Evolutionary conservation across 2,329 filamentous ascomycete genomes (phyloP).

Genomic region (Hypomyces rosellus): DNA sequence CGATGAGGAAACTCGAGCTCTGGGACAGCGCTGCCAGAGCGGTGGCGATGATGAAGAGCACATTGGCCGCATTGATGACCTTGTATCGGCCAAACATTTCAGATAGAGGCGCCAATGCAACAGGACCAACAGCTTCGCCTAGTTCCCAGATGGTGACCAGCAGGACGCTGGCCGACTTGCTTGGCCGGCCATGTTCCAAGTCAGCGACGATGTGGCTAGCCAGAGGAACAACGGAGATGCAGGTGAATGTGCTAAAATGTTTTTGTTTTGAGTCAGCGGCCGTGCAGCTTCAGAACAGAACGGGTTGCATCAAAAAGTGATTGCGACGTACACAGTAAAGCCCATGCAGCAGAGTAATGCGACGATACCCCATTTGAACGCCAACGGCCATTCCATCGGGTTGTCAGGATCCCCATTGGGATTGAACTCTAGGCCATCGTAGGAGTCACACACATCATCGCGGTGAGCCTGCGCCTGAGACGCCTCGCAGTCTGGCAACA

Average conservation of each 20-base stretch:
- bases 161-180: constrained; percentile 47
- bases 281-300: neutral
- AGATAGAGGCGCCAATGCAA: constrained; percentile 55
- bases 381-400: constrained; percentile 45
- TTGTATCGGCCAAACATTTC: constrained; percentile 53
- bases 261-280: neutral
- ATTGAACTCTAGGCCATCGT: neutral
- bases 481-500: neutral
- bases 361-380: constrained; percentile 50
- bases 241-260: constrained; percentile 46
- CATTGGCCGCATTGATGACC: constrained; percentile 48
- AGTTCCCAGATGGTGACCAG: constrained; percentile 68
- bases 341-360: constrained; percentile 46
- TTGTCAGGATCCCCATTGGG: constrained; percentile 24
- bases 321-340: constrained; percentile 45
- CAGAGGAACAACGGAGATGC: constrained; percentile 49
- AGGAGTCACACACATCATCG: neutral
- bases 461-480: neutral
- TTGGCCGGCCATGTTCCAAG: constrained; percentile 30
- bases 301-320: neutral
- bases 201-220: constrained; percentile 46
- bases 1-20: constrained; percentile 42
- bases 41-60: constrained; percentile 44
- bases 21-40: constrained; percentile 39
- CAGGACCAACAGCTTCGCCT: constrained; percentile 55